These are phyloP conservation scores for Hyaloscypha variabilis DNA, from an alignment of 495 filamentous ascomycete species.

Conservation along the genomic window DNA sequence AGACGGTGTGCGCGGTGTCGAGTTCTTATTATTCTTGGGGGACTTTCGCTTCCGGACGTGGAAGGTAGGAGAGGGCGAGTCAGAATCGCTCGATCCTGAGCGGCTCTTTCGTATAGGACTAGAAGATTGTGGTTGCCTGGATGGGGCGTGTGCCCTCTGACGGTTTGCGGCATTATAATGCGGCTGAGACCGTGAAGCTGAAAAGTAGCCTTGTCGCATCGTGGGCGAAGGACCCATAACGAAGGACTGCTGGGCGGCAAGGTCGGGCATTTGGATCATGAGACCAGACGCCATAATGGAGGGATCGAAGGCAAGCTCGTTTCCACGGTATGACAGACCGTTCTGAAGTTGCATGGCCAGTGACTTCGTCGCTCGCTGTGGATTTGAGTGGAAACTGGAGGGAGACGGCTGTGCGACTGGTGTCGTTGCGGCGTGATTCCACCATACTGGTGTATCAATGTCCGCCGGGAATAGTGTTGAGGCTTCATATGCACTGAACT, in stretches of 20 bases:
- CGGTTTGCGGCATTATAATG: constrained; percentile 8
- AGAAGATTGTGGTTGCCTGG: constrained; percentile 7
- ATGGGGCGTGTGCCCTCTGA: constrained; percentile 3
- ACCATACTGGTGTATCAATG: constrained; percentile 27
- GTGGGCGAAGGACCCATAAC: constrained; percentile 9
- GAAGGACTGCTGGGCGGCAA: constrained; percentile 16
- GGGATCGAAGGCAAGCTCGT: constrained; percentile 8
- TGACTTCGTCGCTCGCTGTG: constrained; percentile 25
- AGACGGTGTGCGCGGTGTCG: background rate
- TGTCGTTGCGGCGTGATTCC: constrained; percentile 24
- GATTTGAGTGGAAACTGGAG: constrained; percentile 20
- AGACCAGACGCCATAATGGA: constrained; percentile 25
- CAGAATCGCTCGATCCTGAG: background rate
- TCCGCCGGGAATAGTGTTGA: constrained; percentile 14
- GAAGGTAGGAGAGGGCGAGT: constrained; percentile 2
- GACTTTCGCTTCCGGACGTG: constrained; percentile 25
- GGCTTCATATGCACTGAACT: constrained; percentile 4
- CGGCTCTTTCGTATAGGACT: background rate
- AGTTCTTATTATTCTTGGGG: constrained; percentile 9
- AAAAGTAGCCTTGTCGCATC: constrained; percentile 19
- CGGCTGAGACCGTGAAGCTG: constrained; percentile 3
- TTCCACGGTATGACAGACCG: constrained; percentile 19
- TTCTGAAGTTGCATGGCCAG: constrained; percentile 30
- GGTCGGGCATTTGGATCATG: constrained; percentile 31
- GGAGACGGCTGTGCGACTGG: constrained; percentile 31